Evolutionary conservation across 768 basidiomycete species (phyloP), one percentile per base, ranked within the genome.

Genomic region (Pisolithus albus): DNA sequence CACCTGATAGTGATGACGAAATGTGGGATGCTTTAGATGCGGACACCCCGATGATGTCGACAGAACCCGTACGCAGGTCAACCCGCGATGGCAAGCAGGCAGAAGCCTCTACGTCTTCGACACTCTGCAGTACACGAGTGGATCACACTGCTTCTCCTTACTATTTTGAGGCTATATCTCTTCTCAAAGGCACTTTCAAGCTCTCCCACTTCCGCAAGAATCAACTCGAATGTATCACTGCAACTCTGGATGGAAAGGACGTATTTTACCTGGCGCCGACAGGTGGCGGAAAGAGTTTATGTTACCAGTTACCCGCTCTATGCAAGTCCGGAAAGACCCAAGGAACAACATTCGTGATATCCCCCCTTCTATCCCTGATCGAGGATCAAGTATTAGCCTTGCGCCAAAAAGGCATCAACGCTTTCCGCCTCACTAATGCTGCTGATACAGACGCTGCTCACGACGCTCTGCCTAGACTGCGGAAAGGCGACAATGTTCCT

Each of bases 241-340:
- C 86, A 15, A 83, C 88, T 0, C 71, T 99, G 66, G 73, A 76
- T 2, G 92, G 87, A 7, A 79, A 75, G 50, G 95, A 98, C 61
- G 90, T 92, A 16, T 92, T 98, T 57, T 90, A 97, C 16, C 77
- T 98, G 7, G 94, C 97, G 82, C 96, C 96, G 1, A 99, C 96
- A 1, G 93, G 92, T 34, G 92, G 92, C 4, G 92, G 92, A 1
- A 93, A 94, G 70, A 88, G 86, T 59, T 72, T 93, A 37, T 92
- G 87, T 58, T 92, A 84, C 66, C 84, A 97, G 65, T 82, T 98
- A 1, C 96, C 96, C 0, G 94, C 92, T 2, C 76, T 96, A 32
- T 89, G 92, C 61, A 68, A 70, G 36, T 70, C 70, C 6, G 91
- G 89, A 1, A 78, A 71, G 60, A 91, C 88, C 0, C 73, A 71